A percentile compares a stretch with the other conserved stretches of the same genome.
These are phyloP conservation scores for Xylaria sp. DNA, from an alignment of 2,329 filamentous ascomycete genomes.

Conservation along the genomic window DNA sequence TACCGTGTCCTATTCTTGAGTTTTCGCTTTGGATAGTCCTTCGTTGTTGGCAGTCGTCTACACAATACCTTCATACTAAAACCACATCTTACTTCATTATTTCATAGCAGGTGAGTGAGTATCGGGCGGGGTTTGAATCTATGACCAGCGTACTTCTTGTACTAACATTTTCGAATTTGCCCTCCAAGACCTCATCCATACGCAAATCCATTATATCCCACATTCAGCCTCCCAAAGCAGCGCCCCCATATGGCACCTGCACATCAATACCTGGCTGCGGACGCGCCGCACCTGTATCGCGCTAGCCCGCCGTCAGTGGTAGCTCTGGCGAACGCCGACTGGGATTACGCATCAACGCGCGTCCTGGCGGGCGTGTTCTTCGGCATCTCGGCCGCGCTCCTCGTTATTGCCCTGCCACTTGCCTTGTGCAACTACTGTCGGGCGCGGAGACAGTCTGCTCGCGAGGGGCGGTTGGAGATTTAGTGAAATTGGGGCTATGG, in stretches of 20 bases:
- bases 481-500: background rate
- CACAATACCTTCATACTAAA: background rate
- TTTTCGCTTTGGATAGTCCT: too few relatives aligned
- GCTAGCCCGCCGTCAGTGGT: background rate
- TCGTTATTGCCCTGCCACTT: constrained; percentile 22
- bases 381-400: constrained; percentile 18
- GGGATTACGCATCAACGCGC: background rate
- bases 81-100: background rate
- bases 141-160: background rate
- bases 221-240: background rate
- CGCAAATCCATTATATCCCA: too few relatives aligned
- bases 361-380: constrained; percentile 22
- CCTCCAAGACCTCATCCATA: too few relatives aligned
- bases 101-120: background rate
- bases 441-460: constrained; percentile 1
- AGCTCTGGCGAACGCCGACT: background rate
- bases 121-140: background rate
- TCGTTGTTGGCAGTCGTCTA: background rate
- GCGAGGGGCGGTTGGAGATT: constrained; percentile 13
- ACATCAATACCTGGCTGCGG: too few relatives aligned
- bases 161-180: background rate
- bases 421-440: constrained; percentile 22
- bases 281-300: background rate
- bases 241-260: background rate
- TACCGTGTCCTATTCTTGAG: too few relatives aligned